phyloP scores from a whole-genome alignment of 805 yeast species.

The Pichia cabralensis region DNA sequence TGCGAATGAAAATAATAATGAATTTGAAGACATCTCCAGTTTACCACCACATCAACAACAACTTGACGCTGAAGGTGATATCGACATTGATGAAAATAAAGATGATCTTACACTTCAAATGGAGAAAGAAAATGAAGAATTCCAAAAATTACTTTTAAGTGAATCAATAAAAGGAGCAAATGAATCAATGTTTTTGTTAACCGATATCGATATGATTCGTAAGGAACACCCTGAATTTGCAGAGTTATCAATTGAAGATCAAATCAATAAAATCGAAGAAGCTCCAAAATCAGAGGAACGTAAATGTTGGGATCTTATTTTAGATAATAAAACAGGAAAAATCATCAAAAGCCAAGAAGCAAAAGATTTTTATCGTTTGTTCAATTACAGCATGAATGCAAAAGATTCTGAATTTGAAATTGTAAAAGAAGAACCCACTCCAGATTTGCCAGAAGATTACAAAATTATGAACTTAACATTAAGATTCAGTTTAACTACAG shows the following conservation, averaged over 20 bases:
- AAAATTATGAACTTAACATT: slow-evolving; percentile 15
- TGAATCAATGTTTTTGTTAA: slow-evolving; percentile 5
- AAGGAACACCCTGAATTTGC: slow-evolving; percentile 7
- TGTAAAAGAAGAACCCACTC: not conserved
- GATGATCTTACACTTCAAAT: not conserved
- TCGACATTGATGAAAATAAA: not conserved
- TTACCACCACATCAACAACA: too few species aligned
- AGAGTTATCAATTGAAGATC: slow-evolving; percentile 4
- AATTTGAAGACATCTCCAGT: too few species aligned
- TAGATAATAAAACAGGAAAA: slow-evolving; percentile 1
- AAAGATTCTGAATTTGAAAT: not conserved
- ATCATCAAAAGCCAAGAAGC: slow-evolving; percentile 6
- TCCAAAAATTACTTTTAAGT: not conserved
- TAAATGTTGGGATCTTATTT: slow-evolving; percentile 11
- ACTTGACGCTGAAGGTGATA: slow-evolving; percentile 1
- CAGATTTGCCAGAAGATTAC: not conserved
- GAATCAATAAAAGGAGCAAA: slow-evolving; percentile 6
- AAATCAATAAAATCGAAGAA: slow-evolving; percentile 3
- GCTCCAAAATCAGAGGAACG: slow-evolving; percentile 9
- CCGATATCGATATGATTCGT: slow-evolving; percentile 5
- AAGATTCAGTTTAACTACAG: slow-evolving; percentile 44
- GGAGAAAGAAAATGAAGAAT: not conserved
- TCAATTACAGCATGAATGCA: not conserved
- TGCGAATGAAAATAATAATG: not conserved
- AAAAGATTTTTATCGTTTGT: not conserved